Evolutionary conservation across 805 yeast genomes (phyloP), one percentile per base, ranked within the genome.

Genomic region (Lipomyces sp.): DNA sequence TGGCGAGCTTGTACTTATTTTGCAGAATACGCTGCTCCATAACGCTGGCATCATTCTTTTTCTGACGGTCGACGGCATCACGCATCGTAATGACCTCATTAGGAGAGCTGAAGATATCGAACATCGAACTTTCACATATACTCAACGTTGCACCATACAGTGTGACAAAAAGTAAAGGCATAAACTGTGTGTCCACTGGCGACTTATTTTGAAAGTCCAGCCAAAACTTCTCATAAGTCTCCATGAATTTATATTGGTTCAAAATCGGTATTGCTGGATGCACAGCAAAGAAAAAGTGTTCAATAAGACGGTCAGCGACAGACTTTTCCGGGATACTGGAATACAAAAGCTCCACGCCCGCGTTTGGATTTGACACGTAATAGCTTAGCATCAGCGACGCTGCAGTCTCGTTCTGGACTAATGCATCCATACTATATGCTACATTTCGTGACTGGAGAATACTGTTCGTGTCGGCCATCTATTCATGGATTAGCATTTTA

Each of bases 181-280:
- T 32, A 51, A 62, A 64, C 39, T 24, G 10, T 15, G 55, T 30
- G 58, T 62, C 59, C 6, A 45, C 32, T 13, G 34, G 56, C 7
- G 15, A 35, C 18, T 15, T 32, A 2, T 45, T 35, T 18, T 53
- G 57, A 8, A 18, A 15, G 2, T 15, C 24, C 50, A 24, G 37
- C 70, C 70, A 66, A 45, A 66, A 66, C 10, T 10, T 29, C 42
- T 58, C 65, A 39, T 62, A 64, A 3, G 39, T 29, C 50, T 30
- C 54, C 29, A 29, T 13, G n/a, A 61, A 53, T 29, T 33, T 11
- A 29, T 32, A 5, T 39, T 39, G 48, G 35, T 66, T 60, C 32
- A 66, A 53, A 18, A 66, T 53, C 42, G 68, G 65, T 11, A 66
- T 33, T 11, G 30, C 39, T 6, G 68, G 70, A 53, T 66, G 70